Evolutionary conservation across 1,284 basidiomycete genomes (phyloP).

Genomic region (Ustilago tritici): DNA sequence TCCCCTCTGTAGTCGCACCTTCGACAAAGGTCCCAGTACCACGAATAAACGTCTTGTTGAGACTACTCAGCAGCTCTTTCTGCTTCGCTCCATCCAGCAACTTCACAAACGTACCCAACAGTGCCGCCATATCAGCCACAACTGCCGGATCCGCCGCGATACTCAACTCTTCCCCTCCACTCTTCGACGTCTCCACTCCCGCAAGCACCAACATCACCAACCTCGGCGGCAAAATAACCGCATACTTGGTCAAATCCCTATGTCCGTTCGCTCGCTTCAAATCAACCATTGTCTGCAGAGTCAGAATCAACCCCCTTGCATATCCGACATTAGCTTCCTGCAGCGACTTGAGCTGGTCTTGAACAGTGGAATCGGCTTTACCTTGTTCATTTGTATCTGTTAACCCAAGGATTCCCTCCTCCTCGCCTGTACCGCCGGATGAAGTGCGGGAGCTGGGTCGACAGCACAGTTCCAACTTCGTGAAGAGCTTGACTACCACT

Average conservation of each 20-base stretch:
- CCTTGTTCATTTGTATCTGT: slow-evolving; percentile 81
- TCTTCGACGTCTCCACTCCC: slow-evolving; percentile 13
- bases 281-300: slow-evolving; percentile 63
- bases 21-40: slow-evolving; percentile 15
- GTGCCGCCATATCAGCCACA: slow-evolving; percentile 50
- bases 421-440: slow-evolving; percentile 4
- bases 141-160: slow-evolving; percentile 49
- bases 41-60: slow-evolving; percentile 43
- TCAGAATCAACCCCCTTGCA: slow-evolving; percentile 60
- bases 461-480: slow-evolving; percentile 84
- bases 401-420: slow-evolving; percentile 72
- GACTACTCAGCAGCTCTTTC: slow-evolving; percentile 36
- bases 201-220: slow-evolving; percentile 46
- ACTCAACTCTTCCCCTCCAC: slow-evolving; percentile 1
- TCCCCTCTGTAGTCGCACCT: background rate
- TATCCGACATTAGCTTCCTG: slow-evolving; percentile 61
- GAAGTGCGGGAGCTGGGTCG: slow-evolving; percentile 74
- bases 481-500: slow-evolving; percentile 81
- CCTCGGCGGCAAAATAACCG: slow-evolving; percentile 44
- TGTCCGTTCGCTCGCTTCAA: slow-evolving; percentile 50
- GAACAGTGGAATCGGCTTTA: slow-evolving; percentile 74
- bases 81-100: slow-evolving; percentile 45
- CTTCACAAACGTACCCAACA: slow-evolving; percentile 53
- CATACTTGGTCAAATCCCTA: slow-evolving; percentile 54
- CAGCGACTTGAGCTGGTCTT: slow-evolving; percentile 61